Evolutionary conservation across 2,329 filamentous ascomycete species (phyloP), one percentile per base, ranked within the genome.

Genomic region (Ophiocordyceps polyrhachis-furcata): DNA sequence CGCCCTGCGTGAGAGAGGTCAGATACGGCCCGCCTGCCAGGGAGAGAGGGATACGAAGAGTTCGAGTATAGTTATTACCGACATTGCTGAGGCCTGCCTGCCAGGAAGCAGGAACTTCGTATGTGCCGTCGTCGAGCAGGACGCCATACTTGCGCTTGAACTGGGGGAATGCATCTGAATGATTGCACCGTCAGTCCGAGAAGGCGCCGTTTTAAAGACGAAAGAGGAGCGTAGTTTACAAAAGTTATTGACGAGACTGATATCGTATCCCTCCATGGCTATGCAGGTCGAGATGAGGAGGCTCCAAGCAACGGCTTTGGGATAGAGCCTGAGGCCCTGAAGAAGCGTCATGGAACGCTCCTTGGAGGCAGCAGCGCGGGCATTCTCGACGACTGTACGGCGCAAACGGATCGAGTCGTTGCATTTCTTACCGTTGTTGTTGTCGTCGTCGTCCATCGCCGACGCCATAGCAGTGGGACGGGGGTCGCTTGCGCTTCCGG

Each of bases 201-300:
- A 15, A 42, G 37, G 31, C 37, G 52, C 41, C 50, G 50, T 44
- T 31, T 46, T 21, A 13, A 25, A 23, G 12, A 20, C 12, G 31
- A 21, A 12, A 41, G 19, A 53, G n/a, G n/a, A 5, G 12, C 7
- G 32, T 35, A 14, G 20, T 50, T 55, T 62, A 64, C 76, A 88
- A 56, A 91, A 86, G 62, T 88, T 88, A 66, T 81, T 85, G 54
- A 91, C 76, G 44, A 93, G 67, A 54, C 76, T 79, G 47, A 91
- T 70, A 57, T 93, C 85, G 64, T 88, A 93, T 31, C 84, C 86
- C 61, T 93, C 86, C 87, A 94, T 94, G 54, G 76, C 77, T 55
- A 93, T 91, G 58, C 83, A 88, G 0, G 84, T 89, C n/a, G 82
- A 89, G 60, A 94, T 88, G 47, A 93, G 67, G 43, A 93, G 56